phyloP scores from a whole-genome alignment of 257 asterid species.

The Cinchona pubescens region DNA sequence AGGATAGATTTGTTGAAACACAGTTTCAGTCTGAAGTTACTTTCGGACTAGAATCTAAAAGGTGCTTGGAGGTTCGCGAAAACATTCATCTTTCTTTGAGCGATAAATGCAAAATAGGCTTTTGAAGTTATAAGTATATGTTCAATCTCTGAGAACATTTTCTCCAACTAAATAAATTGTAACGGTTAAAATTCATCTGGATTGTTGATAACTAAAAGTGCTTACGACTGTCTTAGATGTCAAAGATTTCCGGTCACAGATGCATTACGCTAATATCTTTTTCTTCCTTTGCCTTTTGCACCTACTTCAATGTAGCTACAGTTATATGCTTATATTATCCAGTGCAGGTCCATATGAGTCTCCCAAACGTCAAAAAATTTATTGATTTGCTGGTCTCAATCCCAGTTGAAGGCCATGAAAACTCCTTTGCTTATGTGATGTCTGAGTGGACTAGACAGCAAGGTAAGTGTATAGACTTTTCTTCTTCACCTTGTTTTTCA shows the following conservation, averaged over 20 bases:
- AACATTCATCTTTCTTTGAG: background rate
- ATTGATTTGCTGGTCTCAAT: conserved; percentile 73
- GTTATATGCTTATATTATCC: conserved; percentile 18
- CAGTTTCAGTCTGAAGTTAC: background rate
- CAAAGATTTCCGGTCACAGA: background rate
- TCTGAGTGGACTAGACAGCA: conserved; percentile 86
- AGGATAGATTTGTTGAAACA: background rate
- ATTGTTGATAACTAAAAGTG: background rate
- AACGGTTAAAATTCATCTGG: background rate
- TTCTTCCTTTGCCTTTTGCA: background rate
- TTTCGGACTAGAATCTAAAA: background rate
- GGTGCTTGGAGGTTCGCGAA: background rate
- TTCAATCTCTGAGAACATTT: too few relatives aligned
- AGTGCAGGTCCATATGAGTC: conserved; percentile 89
- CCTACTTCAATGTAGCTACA: conserved; percentile 10
- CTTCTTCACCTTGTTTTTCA: background rate
- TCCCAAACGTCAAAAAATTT: conserved; percentile 74
- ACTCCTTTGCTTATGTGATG: conserved; percentile 84
- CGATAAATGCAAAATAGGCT: background rate
- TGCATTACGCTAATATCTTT: background rate
- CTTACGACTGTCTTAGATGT: background rate
- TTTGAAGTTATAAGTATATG: background rate
- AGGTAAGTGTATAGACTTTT: conserved; percentile 53
- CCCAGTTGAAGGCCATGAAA: conserved; percentile 71
- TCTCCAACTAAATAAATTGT: background rate